These are phyloP conservation scores for Cyclospora cayetanensis DNA, from an alignment of 169 alveolate genomes.

Conservation along the genomic window DNA sequence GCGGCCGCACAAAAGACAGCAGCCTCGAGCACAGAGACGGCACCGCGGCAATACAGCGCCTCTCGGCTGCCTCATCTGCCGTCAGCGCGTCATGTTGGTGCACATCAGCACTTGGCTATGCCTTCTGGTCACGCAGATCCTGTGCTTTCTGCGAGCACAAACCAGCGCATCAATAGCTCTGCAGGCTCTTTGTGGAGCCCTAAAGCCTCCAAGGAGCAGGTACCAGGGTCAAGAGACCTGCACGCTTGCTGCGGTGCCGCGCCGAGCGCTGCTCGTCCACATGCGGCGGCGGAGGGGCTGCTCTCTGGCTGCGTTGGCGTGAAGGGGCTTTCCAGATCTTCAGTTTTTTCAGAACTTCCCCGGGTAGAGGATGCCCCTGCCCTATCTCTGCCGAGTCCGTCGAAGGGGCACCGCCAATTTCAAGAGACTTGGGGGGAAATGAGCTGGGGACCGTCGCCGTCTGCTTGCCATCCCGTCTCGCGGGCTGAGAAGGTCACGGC, in stretches of 20 bases:
- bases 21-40: background rate
- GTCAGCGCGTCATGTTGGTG: background rate
- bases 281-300: too few species aligned
- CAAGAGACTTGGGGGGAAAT: too few species aligned
- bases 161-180: conserved; percentile 55
- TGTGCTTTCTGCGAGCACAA: background rate
- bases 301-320: too few species aligned
- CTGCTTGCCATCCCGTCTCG: conserved; percentile 49
- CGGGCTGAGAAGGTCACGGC: conserved; percentile 18
- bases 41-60: background rate
- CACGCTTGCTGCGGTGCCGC: background rate
- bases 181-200: conserved; percentile 68
- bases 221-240: conserved; percentile 6
- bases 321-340: too few species aligned
- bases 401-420: too few species aligned
- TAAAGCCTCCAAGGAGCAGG: conserved; percentile 28
- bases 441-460: background rate
- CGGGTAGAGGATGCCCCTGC: too few species aligned
- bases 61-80: background rate
- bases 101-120: background rate
- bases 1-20: background rate
- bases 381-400: too few species aligned
- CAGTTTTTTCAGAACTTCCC: too few species aligned
- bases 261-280: background rate
- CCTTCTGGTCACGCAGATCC: conserved; percentile 25